phyloP scores from a whole-genome alignment of 2,329 filamentous ascomycete species.

The Xylaria multiplex region DNA sequence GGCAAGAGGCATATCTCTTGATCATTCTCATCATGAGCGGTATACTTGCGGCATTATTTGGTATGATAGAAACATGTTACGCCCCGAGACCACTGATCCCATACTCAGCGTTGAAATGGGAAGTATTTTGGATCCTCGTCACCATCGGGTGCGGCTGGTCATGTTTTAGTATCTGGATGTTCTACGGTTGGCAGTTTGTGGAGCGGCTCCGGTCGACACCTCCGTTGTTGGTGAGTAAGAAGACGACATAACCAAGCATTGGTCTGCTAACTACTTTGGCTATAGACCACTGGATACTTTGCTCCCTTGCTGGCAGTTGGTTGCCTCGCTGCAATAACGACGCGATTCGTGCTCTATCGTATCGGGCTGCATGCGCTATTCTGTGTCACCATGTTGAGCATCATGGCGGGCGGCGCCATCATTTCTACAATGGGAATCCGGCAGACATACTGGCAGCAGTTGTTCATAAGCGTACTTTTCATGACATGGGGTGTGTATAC shows the following conservation, averaged over 20 bases:
- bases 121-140: slow-evolving; percentile 58
- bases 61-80: slow-evolving; percentile 62
- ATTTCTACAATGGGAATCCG: slow-evolving; percentile 59
- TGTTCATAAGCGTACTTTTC: slow-evolving; percentile 67
- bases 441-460: slow-evolving; percentile 72
- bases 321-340: slow-evolving; percentile 44
- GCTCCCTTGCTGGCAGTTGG: slow-evolving; percentile 41
- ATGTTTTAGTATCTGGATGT: slow-evolving; percentile 55
- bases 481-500: slow-evolving; percentile 74
- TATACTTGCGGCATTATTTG: slow-evolving; percentile 64
- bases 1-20: slow-evolving; percentile 66
- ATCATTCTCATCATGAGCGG: slow-evolving; percentile 66
- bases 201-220: slow-evolving; percentile 46
- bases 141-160: slow-evolving; percentile 56
- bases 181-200: slow-evolving; percentile 56
- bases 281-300: slow-evolving; percentile 47
- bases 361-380: slow-evolving; percentile 51
- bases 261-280: slow-evolving; percentile 30
- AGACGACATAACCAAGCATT: background rate
- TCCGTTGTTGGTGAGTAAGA: slow-evolving; percentile 46
- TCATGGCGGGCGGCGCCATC: slow-evolving; percentile 56
- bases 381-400: slow-evolving; percentile 56
- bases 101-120: slow-evolving; percentile 54
- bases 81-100: slow-evolving; percentile 61
- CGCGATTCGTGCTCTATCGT: slow-evolving; percentile 47